Base-by-base conservation (phyloP, 1,139 yeast genomes). In the Starmera stellimalicola region DNA sequence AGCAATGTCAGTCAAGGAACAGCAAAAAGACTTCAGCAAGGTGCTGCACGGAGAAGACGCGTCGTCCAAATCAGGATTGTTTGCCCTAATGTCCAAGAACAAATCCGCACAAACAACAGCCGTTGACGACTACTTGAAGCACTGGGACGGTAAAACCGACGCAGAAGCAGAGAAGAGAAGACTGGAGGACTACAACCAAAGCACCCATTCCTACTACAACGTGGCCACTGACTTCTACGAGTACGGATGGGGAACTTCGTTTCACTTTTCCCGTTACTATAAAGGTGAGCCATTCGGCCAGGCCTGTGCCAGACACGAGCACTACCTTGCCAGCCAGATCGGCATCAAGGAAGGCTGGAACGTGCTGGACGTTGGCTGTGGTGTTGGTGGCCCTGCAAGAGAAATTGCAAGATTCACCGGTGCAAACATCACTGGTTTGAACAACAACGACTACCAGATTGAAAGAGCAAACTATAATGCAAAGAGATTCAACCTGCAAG, bases 221-320 rank as follows among this genome's bases (percentile, higher is more conserved):
- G 76, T 91, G 57, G 97, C 85, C 35, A 88, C 98, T 26, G 98
- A 91, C 61, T 84, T 73, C 50, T 91, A 91, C 68, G 98, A 91
- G 66, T 91, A 91, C 61, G 98, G 98, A 31, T 91, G 98, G 98
- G 98, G 98, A 43, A 73, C 95, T 17, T 84, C 95, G n/a, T 91
- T 91, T 84, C 98, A 91, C 62, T 91, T 91, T 59, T 84, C 95
- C 30, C 76, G 95, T 51, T 91, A 80, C 67, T 88, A 84, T 69
- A 71, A 69, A 55, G 97, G 96, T 41, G 98, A 91, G 65, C 78
- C 94, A 26, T 91, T 91, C 66, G 68, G 76, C 54, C 97, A 91
- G 62, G 95, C 97, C 30, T 77, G 85, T 48, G 97, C 97, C 33
- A 77, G 98, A 67, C 98, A 91, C 62, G 98, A 91, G 65, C 98